Conservation (phyloP, 192 early-diverging fungal species). For the Diversispora epigaea region DNA sequence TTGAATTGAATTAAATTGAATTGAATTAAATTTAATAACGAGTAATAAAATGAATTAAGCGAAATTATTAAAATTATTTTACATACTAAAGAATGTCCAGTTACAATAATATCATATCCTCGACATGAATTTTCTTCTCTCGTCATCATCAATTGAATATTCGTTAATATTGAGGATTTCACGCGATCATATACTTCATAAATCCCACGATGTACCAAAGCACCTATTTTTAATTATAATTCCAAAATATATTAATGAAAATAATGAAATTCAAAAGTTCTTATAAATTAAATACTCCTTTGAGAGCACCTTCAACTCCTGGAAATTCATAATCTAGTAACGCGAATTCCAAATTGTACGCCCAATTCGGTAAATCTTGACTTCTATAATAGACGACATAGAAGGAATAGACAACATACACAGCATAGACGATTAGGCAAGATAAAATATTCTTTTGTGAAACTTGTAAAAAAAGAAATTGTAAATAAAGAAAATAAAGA, state of each 20-base stretch:
- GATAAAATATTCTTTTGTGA: neutral
- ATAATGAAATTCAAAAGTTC: neutral
- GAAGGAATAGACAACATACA: neutral
- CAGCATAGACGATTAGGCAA: neutral
- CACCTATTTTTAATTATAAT: conserved; percentile 2
- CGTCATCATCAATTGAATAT: conserved; percentile 6
- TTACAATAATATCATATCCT: conserved; percentile 18
- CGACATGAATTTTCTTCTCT: conserved; percentile 17
- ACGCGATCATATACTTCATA: neutral
- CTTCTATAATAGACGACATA: neutral
- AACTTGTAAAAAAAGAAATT: too few species aligned
- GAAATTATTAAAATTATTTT: neutral
- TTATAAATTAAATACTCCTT: neutral
- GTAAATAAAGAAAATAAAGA: too few species aligned
- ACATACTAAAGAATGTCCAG: conserved; percentile 24
- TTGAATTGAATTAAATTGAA: neutral
- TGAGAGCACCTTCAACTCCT: neutral
- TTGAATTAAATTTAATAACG: neutral
- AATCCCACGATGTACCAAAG: conserved; percentile 18
- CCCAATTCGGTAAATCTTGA: conserved; percentile 8
- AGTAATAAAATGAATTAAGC: too few species aligned
- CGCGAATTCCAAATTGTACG: conserved; percentile 6
- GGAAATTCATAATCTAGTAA: conserved; percentile 23
- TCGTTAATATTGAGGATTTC: neutral
- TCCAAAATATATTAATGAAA: neutral